Evolutionary conservation across 2,329 filamentous ascomycete genomes (phyloP), one percentile per base, ranked within the genome.

Genomic region (Akanthomyces uredinophilus): DNA sequence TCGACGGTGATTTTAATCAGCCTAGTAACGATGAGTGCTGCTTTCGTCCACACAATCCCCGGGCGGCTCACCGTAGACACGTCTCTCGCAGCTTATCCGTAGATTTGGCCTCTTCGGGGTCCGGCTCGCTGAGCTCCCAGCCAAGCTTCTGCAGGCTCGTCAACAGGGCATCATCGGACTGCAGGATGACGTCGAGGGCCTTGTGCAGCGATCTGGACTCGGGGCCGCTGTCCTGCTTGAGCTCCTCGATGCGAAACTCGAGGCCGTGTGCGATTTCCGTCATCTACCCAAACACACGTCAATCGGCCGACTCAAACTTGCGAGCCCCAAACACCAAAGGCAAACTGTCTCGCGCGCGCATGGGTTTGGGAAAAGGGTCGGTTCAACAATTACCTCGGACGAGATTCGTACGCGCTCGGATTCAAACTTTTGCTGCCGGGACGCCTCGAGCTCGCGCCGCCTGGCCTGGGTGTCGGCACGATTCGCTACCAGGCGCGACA

Each of bases 111-210:
- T 86, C 81, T 10, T 83, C 80, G 0, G 78, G 76, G 27, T 81
- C 76, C 52, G 81, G 78, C 5, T 77, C 77, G 11, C 84, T 77
- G 4, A 90, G 78, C 66, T 87, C 86, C 63, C 81, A 81, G 0
- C 87, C 81, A 2, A 91, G 78, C 66, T 88, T 89, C 68, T 89
- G 85, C 3, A 91, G 75, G 63, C 86, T 86, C 22, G 82, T 77
- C 1, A 91, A 75, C 2, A 90, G 77, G 64, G 83, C 85, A 69
- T 91, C 87, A 64, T 91, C 88, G 1, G 85, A 83, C 10, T 78
- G 77, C 10, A 89, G 73, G 13, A 83, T 71, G 18, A 75, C 75
- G 24, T 80, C 77, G 0, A 86, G 74, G 1, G 79, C 79, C 61
- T 80, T 75, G 52, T 78, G 79, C 18, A 87, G 70, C 1, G 76